These are phyloP conservation scores for Aeminium ludgeri DNA, from an alignment of 495 filamentous ascomycete species.

Conservation along the genomic window DNA sequence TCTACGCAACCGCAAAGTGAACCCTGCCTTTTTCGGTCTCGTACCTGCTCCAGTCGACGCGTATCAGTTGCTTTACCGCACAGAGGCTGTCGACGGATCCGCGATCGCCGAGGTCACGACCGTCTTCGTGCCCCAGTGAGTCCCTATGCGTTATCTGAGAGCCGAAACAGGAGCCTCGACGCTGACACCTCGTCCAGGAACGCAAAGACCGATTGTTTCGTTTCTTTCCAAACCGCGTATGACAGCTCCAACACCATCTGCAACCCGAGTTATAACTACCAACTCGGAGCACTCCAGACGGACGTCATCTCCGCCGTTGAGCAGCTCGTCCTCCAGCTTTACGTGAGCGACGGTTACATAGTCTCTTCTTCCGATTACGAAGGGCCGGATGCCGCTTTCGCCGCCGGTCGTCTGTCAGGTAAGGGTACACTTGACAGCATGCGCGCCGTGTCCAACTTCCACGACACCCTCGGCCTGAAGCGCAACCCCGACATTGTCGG, in stretches of 20 bases:
- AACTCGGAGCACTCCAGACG: neutral
- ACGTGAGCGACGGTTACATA: slow-evolving; percentile 3
- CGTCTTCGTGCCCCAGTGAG: neutral
- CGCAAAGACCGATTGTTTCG: slow-evolving; percentile 2
- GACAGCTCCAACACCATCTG: neutral
- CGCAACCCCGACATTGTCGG: slow-evolving; percentile 1
- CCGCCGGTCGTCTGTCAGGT: slow-evolving; percentile 1
- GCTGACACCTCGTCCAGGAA: too few species aligned
- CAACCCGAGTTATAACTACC: slow-evolving; percentile 5
- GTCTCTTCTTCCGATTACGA: slow-evolving; percentile 7
- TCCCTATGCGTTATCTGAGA: too few species aligned
- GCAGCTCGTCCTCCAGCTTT: neutral
- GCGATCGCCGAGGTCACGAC: slow-evolving; percentile 3
- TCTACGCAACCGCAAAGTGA: neutral
- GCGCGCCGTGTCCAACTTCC: slow-evolving; percentile 2
- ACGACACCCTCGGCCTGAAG: neutral
- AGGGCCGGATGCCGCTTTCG: slow-evolving; percentile 7
- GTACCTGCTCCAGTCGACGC: neutral
- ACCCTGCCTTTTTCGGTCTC: slow-evolving; percentile 1
- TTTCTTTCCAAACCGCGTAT: slow-evolving; percentile 3
- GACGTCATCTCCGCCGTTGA: slow-evolving; percentile 1
- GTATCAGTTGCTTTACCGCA: slow-evolving; percentile 5
- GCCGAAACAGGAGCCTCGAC: too few species aligned
- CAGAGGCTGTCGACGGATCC: neutral
- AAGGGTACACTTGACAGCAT: slow-evolving; percentile 5